These are phyloP conservation scores for Rhizoclosmatium sp. DNA, from an alignment of 192 early-diverging fungal genomes.

Conservation along the genomic window DNA sequence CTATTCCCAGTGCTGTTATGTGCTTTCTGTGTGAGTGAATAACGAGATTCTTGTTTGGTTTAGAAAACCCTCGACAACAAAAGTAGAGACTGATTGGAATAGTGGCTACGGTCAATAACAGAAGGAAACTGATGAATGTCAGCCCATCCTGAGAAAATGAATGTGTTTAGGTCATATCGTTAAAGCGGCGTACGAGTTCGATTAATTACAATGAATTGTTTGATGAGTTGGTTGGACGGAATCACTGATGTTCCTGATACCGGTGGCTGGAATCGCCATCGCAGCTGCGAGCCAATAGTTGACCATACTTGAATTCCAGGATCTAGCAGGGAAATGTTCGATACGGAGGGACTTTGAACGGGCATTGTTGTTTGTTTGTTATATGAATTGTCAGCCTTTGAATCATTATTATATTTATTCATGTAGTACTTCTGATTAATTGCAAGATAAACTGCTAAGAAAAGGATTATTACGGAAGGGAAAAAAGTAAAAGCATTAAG, in stretches of 20 bases:
- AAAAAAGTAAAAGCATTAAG: too few species aligned
- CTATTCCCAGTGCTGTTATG: background rate
- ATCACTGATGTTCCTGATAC: conserved; percentile 11
- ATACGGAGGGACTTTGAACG: background rate
- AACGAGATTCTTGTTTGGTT: background rate
- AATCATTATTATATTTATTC: too few species aligned
- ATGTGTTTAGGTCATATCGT: background rate
- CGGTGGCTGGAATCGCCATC: conserved; percentile 18
- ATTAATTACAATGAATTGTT: conserved; percentile 30
- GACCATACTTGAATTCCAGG: conserved; percentile 15
- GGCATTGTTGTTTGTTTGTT: too few species aligned
- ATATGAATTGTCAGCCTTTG: too few species aligned
- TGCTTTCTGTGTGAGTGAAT: background rate
- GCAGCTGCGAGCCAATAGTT: background rate
- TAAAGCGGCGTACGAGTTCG: background rate
- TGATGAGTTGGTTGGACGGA: background rate
- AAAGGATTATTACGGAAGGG: too few species aligned
- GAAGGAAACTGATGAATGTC: conserved; percentile 12
- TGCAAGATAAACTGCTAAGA: too few species aligned
- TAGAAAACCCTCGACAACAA: background rate
- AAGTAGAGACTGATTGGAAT: conserved; percentile 7
- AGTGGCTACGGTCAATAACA: conserved; percentile 5
- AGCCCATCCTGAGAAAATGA: conserved; percentile 17
- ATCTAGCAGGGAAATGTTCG: conserved; percentile 1
- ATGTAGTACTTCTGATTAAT: too few species aligned